Evolutionary conservation across 257 asterid species (phyloP).

Genomic region (Capsicum pubescens): DNA sequence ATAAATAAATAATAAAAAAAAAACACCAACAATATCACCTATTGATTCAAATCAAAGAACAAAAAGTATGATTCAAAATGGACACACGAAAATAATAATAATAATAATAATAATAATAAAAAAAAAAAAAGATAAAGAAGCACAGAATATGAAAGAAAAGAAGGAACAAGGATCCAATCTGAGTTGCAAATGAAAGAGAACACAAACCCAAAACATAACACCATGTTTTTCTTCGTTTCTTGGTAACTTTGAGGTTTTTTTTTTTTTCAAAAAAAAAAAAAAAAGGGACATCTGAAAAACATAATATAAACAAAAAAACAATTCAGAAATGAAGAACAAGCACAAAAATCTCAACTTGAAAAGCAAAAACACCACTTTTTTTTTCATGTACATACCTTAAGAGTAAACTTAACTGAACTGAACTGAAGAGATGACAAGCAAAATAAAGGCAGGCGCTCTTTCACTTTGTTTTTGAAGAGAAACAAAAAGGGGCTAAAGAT

Average conservation of each 20-base stretch:
- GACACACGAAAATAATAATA: not conserved
- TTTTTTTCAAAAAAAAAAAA: too few relatives aligned
- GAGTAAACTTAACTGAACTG: not conserved
- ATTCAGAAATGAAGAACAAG: not conserved
- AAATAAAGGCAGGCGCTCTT: not conserved
- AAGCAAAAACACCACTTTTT: not conserved
- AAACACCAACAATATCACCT: not conserved
- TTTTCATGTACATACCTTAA: not conserved
- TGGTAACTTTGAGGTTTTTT: too few relatives aligned
- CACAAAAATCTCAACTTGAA: not conserved
- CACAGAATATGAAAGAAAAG: too few relatives aligned
- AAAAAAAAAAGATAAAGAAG: too few relatives aligned
- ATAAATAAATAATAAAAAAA: not conserved
- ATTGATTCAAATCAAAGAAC: not conserved
- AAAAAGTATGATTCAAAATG: not conserved
- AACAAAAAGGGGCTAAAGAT: not conserved
- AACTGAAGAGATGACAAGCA: conserved; percentile 11
- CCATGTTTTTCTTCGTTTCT: not conserved
- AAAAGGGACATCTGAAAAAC: too few relatives aligned
- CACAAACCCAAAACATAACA: not conserved
- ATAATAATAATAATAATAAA: not conserved
- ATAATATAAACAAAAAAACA: not conserved
- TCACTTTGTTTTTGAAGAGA: not conserved
- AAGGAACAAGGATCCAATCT: not conserved
- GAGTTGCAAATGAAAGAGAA: conserved; percentile 18